Percentiles rank a stretch among this genome's conserved stretches.
These are phyloP conservation scores for Parathielavia appendiculata DNA, from an alignment of 495 filamentous ascomycete genomes.

Conservation along the genomic window DNA sequence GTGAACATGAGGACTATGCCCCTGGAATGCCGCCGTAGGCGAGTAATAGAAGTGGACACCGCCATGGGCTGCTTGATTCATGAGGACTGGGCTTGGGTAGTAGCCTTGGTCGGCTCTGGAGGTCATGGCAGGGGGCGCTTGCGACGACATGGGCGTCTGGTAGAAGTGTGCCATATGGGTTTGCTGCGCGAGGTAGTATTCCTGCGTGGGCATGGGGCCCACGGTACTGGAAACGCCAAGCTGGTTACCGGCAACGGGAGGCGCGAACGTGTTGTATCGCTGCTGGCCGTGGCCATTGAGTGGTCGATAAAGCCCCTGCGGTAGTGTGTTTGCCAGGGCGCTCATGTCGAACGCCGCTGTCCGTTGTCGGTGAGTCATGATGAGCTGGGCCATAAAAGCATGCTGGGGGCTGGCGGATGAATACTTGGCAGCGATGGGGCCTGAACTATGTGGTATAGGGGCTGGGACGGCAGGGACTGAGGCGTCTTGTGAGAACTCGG, in stretches of 20 bases:
- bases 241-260: constrained; percentile 45
- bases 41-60: constrained; percentile 39
- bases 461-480: constrained; percentile 20
- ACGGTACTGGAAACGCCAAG: constrained; percentile 32
- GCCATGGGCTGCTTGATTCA: constrained; percentile 34
- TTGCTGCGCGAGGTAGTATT: constrained; percentile 42
- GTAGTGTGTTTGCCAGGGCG: constrained; percentile 37
- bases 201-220: constrained; percentile 27
- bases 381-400: constrained; percentile 36
- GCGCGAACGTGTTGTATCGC: constrained; percentile 40
- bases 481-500: constrained; percentile 32
- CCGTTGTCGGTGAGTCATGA: constrained; percentile 35
- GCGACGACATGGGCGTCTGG: constrained; percentile 31
- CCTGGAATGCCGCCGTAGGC: constrained; percentile 28
- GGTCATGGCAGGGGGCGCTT: constrained; percentile 29
- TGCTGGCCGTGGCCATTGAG: constrained; percentile 34
- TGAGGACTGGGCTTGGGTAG: constrained; percentile 35
- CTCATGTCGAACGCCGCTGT: constrained; percentile 40
- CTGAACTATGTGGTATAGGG: background rate
- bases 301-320: constrained; percentile 34
- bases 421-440: background rate
- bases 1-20: constrained; percentile 26
- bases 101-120: constrained; percentile 35
- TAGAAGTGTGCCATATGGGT: constrained; percentile 38
- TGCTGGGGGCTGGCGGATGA: constrained; percentile 27